These are phyloP conservation scores for Glebionis coronaria DNA, from an alignment of 129 eudicot species.

Conservation along the genomic window DNA sequence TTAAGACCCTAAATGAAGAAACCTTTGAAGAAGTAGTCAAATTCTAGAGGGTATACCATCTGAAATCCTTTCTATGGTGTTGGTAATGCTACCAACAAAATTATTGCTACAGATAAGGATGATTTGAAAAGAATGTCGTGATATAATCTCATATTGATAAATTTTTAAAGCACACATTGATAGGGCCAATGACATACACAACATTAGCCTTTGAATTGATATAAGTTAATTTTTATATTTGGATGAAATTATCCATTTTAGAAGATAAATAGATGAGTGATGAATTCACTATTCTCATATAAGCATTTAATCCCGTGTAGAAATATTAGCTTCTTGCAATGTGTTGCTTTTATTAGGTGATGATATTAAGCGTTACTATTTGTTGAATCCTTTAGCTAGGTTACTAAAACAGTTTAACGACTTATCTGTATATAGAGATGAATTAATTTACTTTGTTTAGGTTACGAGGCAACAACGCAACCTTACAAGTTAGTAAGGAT, in stretches of 20 bases:
- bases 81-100: not conserved
- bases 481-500: no score
- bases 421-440: no score
- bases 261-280: no score
- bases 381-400: no score
- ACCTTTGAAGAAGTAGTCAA: not conserved
- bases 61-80: conserved; percentile 16
- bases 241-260: not conserved
- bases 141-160: conserved; percentile 1
- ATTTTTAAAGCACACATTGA: conserved; percentile 18
- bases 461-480: no score
- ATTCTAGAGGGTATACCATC: not conserved
- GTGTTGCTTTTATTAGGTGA: no score
- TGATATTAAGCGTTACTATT: no score
- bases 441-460: no score
- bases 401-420: no score
- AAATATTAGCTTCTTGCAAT: no score
- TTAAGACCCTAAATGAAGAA: conserved; percentile 4
- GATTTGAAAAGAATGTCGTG: conserved; percentile 19
- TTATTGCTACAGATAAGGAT: conserved; percentile 13
- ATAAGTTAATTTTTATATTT: not conserved
- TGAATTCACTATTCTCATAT: no score
- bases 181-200: not conserved
- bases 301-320: no score
- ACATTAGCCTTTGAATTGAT: not conserved